A percentile compares a stretch with the other conserved stretches of the same genome.
These are phyloP conservation scores for Diaporthe sp. DNA, from an alignment of 2,329 filamentous ascomycete species.

Conservation along the genomic window DNA sequence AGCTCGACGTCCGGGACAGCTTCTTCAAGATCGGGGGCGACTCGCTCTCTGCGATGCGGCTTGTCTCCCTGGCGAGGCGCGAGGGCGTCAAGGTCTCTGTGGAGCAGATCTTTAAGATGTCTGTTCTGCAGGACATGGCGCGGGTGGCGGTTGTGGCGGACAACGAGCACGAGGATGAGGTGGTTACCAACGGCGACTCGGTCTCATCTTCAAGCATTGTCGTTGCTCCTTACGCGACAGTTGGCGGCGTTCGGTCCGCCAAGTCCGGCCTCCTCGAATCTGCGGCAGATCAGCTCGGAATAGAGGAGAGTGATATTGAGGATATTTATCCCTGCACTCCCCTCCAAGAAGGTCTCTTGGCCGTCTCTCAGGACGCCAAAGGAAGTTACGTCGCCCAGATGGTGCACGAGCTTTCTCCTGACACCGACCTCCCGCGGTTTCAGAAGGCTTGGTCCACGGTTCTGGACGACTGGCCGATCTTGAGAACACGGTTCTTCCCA, in stretches of 20 bases:
- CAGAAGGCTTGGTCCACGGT: conserved; percentile 39
- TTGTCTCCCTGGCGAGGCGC: conserved; percentile 37
- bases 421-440: conserved; percentile 37
- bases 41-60: conserved; percentile 47
- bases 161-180: not conserved
- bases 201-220: not conserved
- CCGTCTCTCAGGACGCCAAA: conserved; percentile 44
- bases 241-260: not conserved
- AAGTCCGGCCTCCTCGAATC: conserved; percentile 1
- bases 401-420: conserved; percentile 32
- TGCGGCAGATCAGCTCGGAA: conserved; percentile 26
- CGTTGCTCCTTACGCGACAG: not conserved
- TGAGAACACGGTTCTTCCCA: conserved; percentile 4
- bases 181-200: not conserved
- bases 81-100: conserved; percentile 2
- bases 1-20: conserved; percentile 41
- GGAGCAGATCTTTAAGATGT: conserved; percentile 19
- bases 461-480: not conserved
- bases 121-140: conserved; percentile 6
- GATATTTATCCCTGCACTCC: conserved; percentile 49
- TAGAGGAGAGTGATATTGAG: conserved; percentile 38
- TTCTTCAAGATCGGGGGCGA: conserved; percentile 50
- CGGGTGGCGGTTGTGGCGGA: not conserved
- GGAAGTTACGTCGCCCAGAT: conserved; percentile 46
- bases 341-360: conserved; percentile 49